Evolutionary conservation across 1,284 basidiomycete species (phyloP), one percentile per base, ranked within the genome.

Genomic region (Ganoderma sp.): DNA sequence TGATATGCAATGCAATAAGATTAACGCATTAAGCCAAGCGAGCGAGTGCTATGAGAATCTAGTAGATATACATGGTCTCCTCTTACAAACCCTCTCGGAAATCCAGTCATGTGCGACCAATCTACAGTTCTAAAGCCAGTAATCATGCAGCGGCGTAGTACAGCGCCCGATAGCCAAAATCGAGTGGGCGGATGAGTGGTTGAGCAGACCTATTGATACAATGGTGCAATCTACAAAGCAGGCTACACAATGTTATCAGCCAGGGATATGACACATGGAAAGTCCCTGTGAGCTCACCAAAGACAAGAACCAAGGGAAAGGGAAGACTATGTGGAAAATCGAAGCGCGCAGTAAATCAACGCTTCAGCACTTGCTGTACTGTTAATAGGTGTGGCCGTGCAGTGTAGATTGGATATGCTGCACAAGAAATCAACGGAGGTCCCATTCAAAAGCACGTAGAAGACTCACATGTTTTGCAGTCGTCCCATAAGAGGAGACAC

Each of bases 401-500:
- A 48, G 63, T 28, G 41, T 72, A 70, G 28, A 65, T 48, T 34
- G 65, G 63, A 43, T 66, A 67, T 14, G 64, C 67, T 65, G 54
- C 37, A 56, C 42, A 45, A 25, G 25, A 43, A 19, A n/a, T 66
- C 50, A 66, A 65, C 48, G 45, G 52, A 32, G 52, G 17, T 48
- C 45, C 25, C 25, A 10, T 54, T 42, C 39, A 28, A n/a, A 32
- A 15, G 8, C 2, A 43, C 15, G 39, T 17, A n/a, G 12, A 41
- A 15, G 7, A 71, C 77, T 71, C 56, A 76, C 77, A 69, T 67
- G 71, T 69, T 52, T 61, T 72, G 67, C 75, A 75, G 61, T 79
- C 77, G 28, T 77, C 73, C 71, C 73, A 75, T 41, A 75, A 69
- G 1, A 78, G 34, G 9, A 76, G 60, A 59, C 72, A 78, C 15